Conservation (phyloP, 1,284 basidiomycete species). For the Pyrrhoderma noxium region DNA sequence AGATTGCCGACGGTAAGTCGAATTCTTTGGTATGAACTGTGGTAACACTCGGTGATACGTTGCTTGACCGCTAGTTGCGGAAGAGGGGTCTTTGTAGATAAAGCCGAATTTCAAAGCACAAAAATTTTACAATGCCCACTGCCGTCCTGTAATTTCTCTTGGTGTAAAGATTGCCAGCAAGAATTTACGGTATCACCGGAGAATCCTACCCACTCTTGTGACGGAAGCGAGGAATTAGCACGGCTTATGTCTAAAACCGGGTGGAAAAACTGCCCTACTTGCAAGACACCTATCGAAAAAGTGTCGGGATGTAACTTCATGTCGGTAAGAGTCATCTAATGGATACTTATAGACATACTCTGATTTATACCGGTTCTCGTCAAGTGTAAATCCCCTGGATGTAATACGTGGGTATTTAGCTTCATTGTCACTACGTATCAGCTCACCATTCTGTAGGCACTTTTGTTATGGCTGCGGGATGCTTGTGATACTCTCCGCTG, state of each 20-base stretch:
- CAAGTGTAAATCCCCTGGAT: conserved; percentile 54
- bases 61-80: conserved; percentile 39
- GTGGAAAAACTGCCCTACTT: conserved; percentile 55
- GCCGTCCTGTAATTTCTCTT: conserved; percentile 36
- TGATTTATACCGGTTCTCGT: too few relatives aligned
- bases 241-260: conserved; percentile 43
- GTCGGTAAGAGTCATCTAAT: conserved; percentile 35
- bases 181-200: conserved; percentile 30
- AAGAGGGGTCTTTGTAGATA: conserved; percentile 41
- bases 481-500: conserved; percentile 6
- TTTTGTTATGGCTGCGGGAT: conserved; percentile 53
- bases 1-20: conserved; percentile 42
- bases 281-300: conserved; percentile 53
- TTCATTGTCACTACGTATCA: not conserved
- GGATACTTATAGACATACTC: not conserved
- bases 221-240: conserved; percentile 45
- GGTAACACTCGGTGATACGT: not conserved
- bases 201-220: conserved; percentile 42
- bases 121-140: conserved; percentile 39
- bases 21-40: not conserved
- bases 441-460: conserved; percentile 31
- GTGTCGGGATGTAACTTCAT: conserved; percentile 56
- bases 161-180: conserved; percentile 50
- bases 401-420: conserved; percentile 43
- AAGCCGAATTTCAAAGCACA: conserved; percentile 36